These are phyloP conservation scores for Lepidium aucheri DNA, from an alignment of 345 rosid species.

Conservation along the genomic window DNA sequence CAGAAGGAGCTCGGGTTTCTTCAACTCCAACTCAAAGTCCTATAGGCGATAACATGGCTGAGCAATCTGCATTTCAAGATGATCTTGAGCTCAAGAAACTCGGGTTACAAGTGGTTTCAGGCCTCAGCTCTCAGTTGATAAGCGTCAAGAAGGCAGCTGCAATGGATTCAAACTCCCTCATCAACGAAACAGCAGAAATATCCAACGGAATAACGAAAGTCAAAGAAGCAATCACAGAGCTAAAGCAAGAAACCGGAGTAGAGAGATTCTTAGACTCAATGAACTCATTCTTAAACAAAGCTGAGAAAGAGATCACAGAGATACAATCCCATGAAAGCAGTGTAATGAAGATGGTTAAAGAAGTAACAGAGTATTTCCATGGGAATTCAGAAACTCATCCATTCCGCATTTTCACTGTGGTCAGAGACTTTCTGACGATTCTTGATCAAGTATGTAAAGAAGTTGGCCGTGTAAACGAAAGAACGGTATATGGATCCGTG, in stretches of 20 bases:
- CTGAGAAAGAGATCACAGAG: constrained; percentile 52
- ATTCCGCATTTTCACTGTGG: constrained; percentile 65
- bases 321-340: constrained; percentile 37
- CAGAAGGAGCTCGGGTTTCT: constrained; percentile 64
- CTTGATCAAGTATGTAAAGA: constrained; percentile 95
- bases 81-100: constrained; percentile 67
- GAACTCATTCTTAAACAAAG: constrained; percentile 56
- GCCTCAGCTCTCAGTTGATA: constrained; percentile 68
- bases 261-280: constrained; percentile 50
- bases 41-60: constrained; percentile 26
- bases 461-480: constrained; percentile 78
- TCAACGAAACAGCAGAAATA: constrained; percentile 48
- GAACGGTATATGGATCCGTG: constrained; percentile 54
- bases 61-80: constrained; percentile 40
- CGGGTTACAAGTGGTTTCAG: constrained; percentile 79
- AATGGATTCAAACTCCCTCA: constrained; percentile 64
- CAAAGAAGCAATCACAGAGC: constrained; percentile 32
- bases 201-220: constrained; percentile 48
- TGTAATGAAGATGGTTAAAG: constrained; percentile 50
- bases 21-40: constrained; percentile 27
- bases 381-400: constrained; percentile 83
- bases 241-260: constrained; percentile 28
- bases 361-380: constrained; percentile 85
- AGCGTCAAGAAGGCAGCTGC: constrained; percentile 89
- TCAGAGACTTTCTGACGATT: constrained; percentile 71